Percentiles rank a stretch among this genome's conserved stretches.
Evolutionary conservation across 495 filamentous ascomycete species (phyloP).

Genomic region (Penicillium cinerascens): DNA sequence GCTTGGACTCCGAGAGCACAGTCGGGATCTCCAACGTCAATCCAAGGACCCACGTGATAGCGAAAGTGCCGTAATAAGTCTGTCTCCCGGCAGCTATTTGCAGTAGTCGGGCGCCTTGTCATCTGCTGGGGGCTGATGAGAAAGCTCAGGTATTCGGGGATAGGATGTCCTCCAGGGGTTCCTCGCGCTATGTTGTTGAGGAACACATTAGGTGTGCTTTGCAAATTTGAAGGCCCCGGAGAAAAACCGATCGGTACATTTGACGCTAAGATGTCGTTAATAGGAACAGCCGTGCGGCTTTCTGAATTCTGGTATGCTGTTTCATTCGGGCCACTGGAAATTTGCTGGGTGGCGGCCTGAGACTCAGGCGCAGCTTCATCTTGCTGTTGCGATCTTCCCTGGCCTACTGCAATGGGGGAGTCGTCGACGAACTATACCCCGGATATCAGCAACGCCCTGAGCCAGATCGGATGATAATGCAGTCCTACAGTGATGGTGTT

Average conservation of each 20-base stretch:
- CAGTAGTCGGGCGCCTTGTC: neutral
- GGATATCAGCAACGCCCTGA: conserved; percentile 1
- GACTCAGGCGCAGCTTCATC: neutral
- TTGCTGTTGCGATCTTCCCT: neutral
- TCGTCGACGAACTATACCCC: conserved; percentile 24
- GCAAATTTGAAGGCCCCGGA: conserved; percentile 3
- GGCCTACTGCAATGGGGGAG: conserved; percentile 11
- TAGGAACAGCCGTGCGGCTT: conserved; percentile 5
- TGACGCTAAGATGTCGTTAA: conserved; percentile 9
- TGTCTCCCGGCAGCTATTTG: conserved; percentile 17
- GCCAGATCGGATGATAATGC: neutral
- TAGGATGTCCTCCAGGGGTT: conserved; percentile 1
- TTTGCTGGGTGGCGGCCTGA: neutral
- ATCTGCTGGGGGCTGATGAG: neutral
- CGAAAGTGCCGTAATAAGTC: conserved; percentile 26
- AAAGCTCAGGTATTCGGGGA: neutral
- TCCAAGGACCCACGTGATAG: conserved; percentile 26
- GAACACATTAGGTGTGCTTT: neutral
- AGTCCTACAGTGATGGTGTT: conserved; percentile 18
- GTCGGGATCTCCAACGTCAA: conserved; percentile 23
- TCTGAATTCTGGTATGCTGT: neutral
- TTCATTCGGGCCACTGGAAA: neutral
- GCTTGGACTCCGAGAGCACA: conserved; percentile 20
- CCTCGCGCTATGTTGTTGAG: neutral
- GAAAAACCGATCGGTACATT: neutral